phyloP scores from a whole-genome alignment of 129 eudicot genomes.

The Flaveria ramosissima region DNA sequence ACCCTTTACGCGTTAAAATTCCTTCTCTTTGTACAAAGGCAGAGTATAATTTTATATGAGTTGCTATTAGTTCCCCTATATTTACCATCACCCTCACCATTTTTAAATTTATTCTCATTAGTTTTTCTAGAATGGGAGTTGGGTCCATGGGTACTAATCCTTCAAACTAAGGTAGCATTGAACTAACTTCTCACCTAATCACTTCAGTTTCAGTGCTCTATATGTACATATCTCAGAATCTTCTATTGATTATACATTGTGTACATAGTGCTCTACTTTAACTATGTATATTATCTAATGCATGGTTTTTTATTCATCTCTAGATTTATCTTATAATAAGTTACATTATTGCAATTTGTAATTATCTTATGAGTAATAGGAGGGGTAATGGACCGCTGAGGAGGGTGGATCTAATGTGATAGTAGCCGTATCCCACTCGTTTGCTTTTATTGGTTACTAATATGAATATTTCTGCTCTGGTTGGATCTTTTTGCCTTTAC shows the following conservation, averaged over 20 bases:
- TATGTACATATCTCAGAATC: neutral
- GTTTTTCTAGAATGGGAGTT: neutral
- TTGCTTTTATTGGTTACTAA: neutral
- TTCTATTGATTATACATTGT: neutral
- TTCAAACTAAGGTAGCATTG: neutral
- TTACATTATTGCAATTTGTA: neutral
- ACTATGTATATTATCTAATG: neutral
- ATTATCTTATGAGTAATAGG: neutral
- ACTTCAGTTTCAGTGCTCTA: neutral
- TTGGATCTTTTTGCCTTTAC: neutral
- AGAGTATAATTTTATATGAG: neutral
- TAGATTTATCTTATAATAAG: neutral
- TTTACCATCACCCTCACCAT: neutral
- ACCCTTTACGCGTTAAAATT: neutral
- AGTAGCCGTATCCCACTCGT: neutral
- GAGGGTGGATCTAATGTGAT: neutral
- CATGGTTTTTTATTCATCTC: neutral
- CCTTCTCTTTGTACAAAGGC: neutral
- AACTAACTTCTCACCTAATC: neutral
- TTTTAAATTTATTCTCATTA: too few relatives aligned
- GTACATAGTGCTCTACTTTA: neutral
- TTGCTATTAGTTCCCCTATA: neutral
- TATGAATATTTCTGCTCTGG: neutral
- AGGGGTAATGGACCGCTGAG: neutral
- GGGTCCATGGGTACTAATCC: neutral